These are phyloP conservation scores for Comarum palustre DNA, from an alignment of 306 rosid genomes.

Conservation along the genomic window DNA sequence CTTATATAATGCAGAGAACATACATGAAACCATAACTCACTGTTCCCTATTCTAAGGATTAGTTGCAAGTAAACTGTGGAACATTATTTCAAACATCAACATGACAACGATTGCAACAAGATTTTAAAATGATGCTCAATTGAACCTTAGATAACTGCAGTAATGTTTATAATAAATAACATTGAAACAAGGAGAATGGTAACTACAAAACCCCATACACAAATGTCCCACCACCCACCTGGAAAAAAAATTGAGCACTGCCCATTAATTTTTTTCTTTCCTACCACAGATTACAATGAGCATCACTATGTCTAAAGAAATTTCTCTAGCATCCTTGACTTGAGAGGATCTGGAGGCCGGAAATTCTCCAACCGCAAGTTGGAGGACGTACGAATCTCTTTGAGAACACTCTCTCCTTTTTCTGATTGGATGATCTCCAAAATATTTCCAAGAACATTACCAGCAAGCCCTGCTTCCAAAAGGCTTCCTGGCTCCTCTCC, in stretches of 20 bases:
- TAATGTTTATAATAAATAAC: constrained; percentile 44
- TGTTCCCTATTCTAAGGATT: not conserved
- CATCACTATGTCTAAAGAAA: constrained; percentile 67
- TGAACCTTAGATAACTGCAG: constrained; percentile 51
- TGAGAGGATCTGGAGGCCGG: constrained; percentile 50
- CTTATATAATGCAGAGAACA: not conserved
- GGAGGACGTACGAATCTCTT: constrained; percentile 40
- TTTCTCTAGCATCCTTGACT: constrained; percentile 58
- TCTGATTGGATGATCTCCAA: constrained; percentile 58
- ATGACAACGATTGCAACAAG: not conserved
- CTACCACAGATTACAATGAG: constrained; percentile 48
- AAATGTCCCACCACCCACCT: constrained; percentile 39
- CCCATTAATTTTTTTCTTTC: constrained; percentile 24
- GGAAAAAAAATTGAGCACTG: constrained; percentile 45
- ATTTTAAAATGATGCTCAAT: constrained; percentile 37
- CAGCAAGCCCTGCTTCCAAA: constrained; percentile 62
- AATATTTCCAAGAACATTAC: constrained; percentile 63
- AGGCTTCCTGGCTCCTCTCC: constrained; percentile 79
- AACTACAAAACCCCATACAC: constrained; percentile 27
- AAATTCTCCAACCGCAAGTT: constrained; percentile 61
- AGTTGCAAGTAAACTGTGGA: not conserved
- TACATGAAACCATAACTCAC: not conserved
- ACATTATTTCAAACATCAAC: not conserved
- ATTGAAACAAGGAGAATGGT: constrained; percentile 37
- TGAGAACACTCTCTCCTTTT: constrained; percentile 56